These are phyloP conservation scores for Phytophthora uliginosa DNA, from an alignment of 352 stramenopile genomes.

Conservation along the genomic window DNA sequence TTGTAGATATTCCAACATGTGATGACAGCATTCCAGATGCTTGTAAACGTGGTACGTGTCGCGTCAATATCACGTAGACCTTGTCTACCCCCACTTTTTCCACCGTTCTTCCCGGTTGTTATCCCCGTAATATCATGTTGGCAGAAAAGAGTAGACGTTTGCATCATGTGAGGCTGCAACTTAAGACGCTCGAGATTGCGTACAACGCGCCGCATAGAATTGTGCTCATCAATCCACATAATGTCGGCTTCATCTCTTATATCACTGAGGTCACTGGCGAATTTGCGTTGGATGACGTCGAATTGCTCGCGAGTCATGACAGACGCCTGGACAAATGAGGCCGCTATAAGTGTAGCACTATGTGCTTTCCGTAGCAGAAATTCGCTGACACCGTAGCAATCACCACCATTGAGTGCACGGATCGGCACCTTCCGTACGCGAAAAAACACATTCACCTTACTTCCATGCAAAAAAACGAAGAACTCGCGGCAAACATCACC, in stretches of 20 bases:
- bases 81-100: too few relatives aligned
- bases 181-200: constrained; percentile 64
- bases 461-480: constrained; percentile 65
- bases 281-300: constrained; percentile 71
- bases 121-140: constrained; percentile 19
- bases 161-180: constrained; percentile 62
- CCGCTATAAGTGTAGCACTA: constrained; percentile 56
- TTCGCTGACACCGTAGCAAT: constrained; percentile 78
- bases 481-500: constrained; percentile 81
- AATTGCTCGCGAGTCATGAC: constrained; percentile 84
- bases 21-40: constrained; percentile 60
- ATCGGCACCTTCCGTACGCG: constrained; percentile 54
- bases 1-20: constrained; percentile 85
- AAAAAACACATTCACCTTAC: constrained; percentile 70
- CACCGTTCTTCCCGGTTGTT: background rate
- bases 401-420: constrained; percentile 63
- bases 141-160: constrained; percentile 61
- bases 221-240: constrained; percentile 48
- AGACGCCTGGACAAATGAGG: constrained; percentile 65
- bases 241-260: constrained; percentile 56
- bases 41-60: constrained; percentile 8
- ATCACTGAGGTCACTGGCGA: constrained; percentile 58
- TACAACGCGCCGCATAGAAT: constrained; percentile 38
- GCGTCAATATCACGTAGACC: background rate
- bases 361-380: constrained; percentile 64